phyloP scores from a whole-genome alignment of 176 grass and related monocot species.

The Lolium multiflorum region DNA sequence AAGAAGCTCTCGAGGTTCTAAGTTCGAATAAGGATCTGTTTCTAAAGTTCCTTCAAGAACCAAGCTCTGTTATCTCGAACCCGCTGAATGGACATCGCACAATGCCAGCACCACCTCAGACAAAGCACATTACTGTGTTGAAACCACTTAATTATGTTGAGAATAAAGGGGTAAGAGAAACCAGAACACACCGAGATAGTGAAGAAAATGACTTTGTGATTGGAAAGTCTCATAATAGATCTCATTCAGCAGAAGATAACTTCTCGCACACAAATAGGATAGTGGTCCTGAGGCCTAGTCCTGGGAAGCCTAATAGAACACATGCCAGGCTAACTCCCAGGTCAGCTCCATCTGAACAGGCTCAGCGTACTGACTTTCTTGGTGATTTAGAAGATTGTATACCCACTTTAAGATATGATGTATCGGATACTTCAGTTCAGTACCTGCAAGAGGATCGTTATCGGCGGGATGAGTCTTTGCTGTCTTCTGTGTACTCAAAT shows the following conservation, averaged over 20 bases:
- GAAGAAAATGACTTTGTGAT: slow-evolving; percentile 44
- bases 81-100: slow-evolving; percentile 29
- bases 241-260: slow-evolving; percentile 60
- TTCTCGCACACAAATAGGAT: slow-evolving; percentile 80
- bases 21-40: slow-evolving; percentile 96
- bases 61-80: slow-evolving; percentile 67
- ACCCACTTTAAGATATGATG: slow-evolving; percentile 38
- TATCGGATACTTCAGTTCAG: slow-evolving; percentile 23
- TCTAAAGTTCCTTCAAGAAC: slow-evolving; percentile 93
- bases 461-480: slow-evolving; percentile 79
- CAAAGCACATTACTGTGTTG: slow-evolving; percentile 84
- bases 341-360: slow-evolving; percentile 37
- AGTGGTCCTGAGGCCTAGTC: slow-evolving; percentile 88
- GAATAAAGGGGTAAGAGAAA: slow-evolving; percentile 50
- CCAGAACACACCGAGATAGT: slow-evolving; percentile 36
- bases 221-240: slow-evolving; percentile 51
- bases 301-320: slow-evolving; percentile 56
- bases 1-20: slow-evolving; percentile 85
- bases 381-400: slow-evolving; percentile 45
- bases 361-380: slow-evolving; percentile 18
- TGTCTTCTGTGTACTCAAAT: slow-evolving; percentile 92
- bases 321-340: slow-evolving; percentile 42
- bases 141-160: slow-evolving; percentile 79
- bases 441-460: slow-evolving; percentile 45
- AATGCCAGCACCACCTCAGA: slow-evolving; percentile 56